These are phyloP conservation scores for Collariella sp. DNA, from an alignment of 495 filamentous ascomycete species.

Conservation along the genomic window DNA sequence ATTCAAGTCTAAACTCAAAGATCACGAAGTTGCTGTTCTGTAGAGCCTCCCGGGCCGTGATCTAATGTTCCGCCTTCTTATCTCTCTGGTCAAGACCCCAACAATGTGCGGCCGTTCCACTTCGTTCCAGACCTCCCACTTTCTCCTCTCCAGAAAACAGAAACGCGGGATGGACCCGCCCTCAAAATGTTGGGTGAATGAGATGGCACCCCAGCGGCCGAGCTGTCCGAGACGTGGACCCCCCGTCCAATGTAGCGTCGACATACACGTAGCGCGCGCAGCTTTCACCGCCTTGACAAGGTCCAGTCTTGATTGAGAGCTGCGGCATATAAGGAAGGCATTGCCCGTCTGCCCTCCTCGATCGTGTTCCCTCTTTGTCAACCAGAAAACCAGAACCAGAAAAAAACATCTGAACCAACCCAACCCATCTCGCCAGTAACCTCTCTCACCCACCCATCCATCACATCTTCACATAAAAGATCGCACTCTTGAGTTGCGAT, in stretches of 20 bases:
- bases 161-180: conserved; percentile 1
- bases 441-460: not conserved
- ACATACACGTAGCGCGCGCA: not conserved
- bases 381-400: not conserved
- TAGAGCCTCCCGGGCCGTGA: no score
- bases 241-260: not conserved
- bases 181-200: not conserved
- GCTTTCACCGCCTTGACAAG: conserved; percentile 1
- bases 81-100: no score
- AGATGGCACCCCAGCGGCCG: conserved; percentile 8
- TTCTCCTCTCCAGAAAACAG: not conserved
- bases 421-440: not conserved
- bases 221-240: conserved; percentile 17
- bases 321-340: conserved; percentile 3
- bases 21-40: no score
- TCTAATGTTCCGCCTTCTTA: no score
- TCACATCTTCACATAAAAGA: conserved; percentile 25
- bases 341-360: not conserved
- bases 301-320: not conserved
- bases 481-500: conserved; percentile 49
- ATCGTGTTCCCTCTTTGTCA: not conserved
- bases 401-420: not conserved
- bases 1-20: no score
- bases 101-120: not conserved
- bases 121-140: not conserved